These are phyloP conservation scores for Coemansia sp. DNA, from an alignment of 192 early-diverging fungal genomes.

Conservation along the genomic window DNA sequence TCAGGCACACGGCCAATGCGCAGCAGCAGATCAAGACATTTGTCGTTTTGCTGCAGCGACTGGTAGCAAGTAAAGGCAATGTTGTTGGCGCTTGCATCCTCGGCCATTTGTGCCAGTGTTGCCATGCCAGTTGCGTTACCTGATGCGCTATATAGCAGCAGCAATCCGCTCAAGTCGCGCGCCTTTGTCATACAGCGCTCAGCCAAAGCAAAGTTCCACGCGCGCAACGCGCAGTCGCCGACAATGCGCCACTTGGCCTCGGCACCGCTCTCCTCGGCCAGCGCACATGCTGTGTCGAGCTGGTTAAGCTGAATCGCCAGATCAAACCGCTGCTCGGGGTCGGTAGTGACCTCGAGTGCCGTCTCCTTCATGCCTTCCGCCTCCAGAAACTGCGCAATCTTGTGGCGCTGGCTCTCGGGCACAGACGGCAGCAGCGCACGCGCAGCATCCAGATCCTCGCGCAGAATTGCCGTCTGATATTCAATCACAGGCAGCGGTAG, in stretches of 20 bases:
- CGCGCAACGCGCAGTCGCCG: slow-evolving; percentile 81
- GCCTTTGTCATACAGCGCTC: slow-evolving; percentile 87
- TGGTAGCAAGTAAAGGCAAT: slow-evolving; percentile 87
- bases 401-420: slow-evolving; percentile 82
- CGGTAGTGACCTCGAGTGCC: slow-evolving; percentile 91
- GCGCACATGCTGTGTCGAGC: slow-evolving; percentile 79
- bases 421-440: slow-evolving; percentile 79
- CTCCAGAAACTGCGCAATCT: slow-evolving; percentile 94
- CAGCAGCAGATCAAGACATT: slow-evolving; percentile 85
- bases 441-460: slow-evolving; percentile 87
- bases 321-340: slow-evolving; percentile 95
- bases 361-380: slow-evolving; percentile 87
- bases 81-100: slow-evolving; percentile 79
- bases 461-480: slow-evolving; percentile 96
- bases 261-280: slow-evolving; percentile 80
- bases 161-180: slow-evolving; percentile 85
- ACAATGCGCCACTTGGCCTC: slow-evolving; percentile 94
- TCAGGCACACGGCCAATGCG: slow-evolving; percentile 88
- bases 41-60: slow-evolving; percentile 69
- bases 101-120: slow-evolving; percentile 65
- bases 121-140: slow-evolving; percentile 79
- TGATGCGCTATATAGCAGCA: slow-evolving; percentile 86
- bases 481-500: slow-evolving; percentile 94
- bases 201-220: slow-evolving; percentile 91
- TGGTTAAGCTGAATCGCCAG: slow-evolving; percentile 83